These are phyloP conservation scores for Tephrocybe sp. DNA, from an alignment of 768 basidiomycete species.

Conservation along the genomic window DNA sequence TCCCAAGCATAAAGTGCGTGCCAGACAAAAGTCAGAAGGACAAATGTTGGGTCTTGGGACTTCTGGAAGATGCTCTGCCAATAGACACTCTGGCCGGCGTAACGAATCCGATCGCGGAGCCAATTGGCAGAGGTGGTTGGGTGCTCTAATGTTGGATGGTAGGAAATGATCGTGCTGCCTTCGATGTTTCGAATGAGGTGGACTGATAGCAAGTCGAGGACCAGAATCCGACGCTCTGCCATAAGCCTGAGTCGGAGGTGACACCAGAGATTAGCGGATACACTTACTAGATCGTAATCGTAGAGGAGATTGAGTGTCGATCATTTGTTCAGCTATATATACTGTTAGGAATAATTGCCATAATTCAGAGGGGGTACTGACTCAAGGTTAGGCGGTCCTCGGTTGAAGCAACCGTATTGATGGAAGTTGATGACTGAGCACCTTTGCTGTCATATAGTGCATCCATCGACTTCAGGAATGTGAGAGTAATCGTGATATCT, in stretches of 20 bases:
- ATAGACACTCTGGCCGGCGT: conserved; percentile 36
- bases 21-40: conserved; percentile 25
- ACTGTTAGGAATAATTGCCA: background rate
- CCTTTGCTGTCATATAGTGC: conserved; percentile 13
- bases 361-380: conserved; percentile 9
- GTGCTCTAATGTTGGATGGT: conserved; percentile 39
- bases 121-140: conserved; percentile 41
- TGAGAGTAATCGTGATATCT: conserved; percentile 62
- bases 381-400: conserved; percentile 18
- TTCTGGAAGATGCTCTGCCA: conserved; percentile 26
- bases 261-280: background rate
- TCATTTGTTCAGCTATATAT: conserved; percentile 27
- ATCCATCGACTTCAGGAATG: conserved; percentile 50
- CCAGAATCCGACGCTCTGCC: conserved; percentile 31
- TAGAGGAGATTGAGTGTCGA: conserved; percentile 42
- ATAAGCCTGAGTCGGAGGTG: background rate
- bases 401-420: conserved; percentile 9
- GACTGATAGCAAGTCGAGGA: conserved; percentile 47
- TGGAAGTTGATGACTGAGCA: conserved; percentile 3
- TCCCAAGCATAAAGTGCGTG: conserved; percentile 28
- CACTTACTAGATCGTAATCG: conserved; percentile 30
- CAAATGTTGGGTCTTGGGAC: conserved; percentile 24
- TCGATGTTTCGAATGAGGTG: conserved; percentile 45
- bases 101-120: conserved; percentile 47
- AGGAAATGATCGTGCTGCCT: conserved; percentile 51